Evolutionary conservation across 2,329 filamentous ascomycete genomes (phyloP).

Genomic region (Cryphonectria parasitica): DNA sequence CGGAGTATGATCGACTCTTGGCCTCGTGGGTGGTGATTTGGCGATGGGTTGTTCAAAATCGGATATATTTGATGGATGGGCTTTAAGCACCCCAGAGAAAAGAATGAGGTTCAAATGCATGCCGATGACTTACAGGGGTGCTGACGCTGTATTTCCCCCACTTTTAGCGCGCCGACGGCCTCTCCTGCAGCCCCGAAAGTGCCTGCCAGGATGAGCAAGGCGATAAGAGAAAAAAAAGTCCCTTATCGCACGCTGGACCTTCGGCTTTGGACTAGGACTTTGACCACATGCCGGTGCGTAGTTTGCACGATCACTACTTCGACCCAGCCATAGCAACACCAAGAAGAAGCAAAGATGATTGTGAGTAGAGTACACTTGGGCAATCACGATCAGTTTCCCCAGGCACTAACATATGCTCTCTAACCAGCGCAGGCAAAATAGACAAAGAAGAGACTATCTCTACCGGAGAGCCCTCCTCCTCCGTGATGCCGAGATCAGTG

Average conservation of each 20-base stretch:
- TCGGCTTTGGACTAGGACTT: not conserved
- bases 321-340: not conserved
- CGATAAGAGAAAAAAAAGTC: conserved; percentile 14
- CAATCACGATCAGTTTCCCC: not conserved
- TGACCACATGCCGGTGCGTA: not conserved
- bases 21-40: conserved; percentile 5
- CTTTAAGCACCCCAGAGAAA: conserved; percentile 9
- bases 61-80: not conserved
- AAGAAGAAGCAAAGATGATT: conserved; percentile 40
- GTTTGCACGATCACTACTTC: not conserved
- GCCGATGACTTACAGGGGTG: conserved; percentile 15
- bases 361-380: conserved; percentile 35
- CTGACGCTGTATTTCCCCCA: not conserved
- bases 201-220: not conserved
- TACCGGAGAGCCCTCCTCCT: conserved; percentile 87
- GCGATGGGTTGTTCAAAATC: conserved; percentile 10
- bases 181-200: not conserved
- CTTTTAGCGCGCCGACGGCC: conserved; percentile 6
- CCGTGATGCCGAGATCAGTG: conserved; percentile 87
- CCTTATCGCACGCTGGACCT: conserved; percentile 5
- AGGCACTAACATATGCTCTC: conserved; percentile 28
- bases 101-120: conserved; percentile 20
- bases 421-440: conserved; percentile 68
- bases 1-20: conserved; percentile 10
- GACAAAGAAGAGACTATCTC: conserved; percentile 83